These are phyloP conservation scores for Cetraspora pellucida DNA, from an alignment of 192 early-diverging fungal species.

Conservation along the genomic window DNA sequence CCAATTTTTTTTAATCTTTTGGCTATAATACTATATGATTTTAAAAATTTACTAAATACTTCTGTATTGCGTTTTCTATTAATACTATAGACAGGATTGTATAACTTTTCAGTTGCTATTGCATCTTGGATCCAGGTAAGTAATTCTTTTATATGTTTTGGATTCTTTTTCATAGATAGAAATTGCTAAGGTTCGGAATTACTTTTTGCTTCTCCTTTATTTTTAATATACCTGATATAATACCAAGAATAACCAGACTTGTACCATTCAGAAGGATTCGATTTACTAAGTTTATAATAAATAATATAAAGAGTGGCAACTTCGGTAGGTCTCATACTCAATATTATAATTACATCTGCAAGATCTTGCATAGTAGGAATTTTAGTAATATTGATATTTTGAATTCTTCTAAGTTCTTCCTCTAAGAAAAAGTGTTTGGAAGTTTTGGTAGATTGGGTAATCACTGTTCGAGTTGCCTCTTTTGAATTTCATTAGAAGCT, in stretches of 20 bases:
- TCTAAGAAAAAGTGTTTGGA: background rate
- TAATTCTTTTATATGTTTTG: background rate
- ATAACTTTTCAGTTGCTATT: background rate
- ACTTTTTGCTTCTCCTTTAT: background rate
- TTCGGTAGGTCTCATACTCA: slow-evolving; percentile 4
- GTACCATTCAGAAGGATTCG: background rate
- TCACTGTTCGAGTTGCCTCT: too few species aligned
- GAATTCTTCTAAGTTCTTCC: background rate
- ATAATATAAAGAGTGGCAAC: slow-evolving; percentile 7
- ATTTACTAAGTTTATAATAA: background rate
- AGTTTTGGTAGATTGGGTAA: too few species aligned
- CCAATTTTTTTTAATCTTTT: too few species aligned
- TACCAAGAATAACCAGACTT: slow-evolving; percentile 19
- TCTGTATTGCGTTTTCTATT: background rate
- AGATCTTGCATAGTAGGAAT: slow-evolving; percentile 9
- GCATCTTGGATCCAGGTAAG: background rate
- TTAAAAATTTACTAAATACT: too few species aligned
- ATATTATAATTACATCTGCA: slow-evolving; percentile 19
- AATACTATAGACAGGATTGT: background rate
- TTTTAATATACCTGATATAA: background rate
- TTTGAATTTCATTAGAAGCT: too few species aligned
- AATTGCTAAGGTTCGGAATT: background rate
- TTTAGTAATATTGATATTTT: background rate
- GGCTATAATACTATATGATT: too few species aligned
- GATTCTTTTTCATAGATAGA: slow-evolving; percentile 2